Evolutionary conservation across 2,329 filamentous ascomycete genomes (phyloP), one percentile per base, ranked within the genome.

Genomic region (Aspergillus sp.): DNA sequence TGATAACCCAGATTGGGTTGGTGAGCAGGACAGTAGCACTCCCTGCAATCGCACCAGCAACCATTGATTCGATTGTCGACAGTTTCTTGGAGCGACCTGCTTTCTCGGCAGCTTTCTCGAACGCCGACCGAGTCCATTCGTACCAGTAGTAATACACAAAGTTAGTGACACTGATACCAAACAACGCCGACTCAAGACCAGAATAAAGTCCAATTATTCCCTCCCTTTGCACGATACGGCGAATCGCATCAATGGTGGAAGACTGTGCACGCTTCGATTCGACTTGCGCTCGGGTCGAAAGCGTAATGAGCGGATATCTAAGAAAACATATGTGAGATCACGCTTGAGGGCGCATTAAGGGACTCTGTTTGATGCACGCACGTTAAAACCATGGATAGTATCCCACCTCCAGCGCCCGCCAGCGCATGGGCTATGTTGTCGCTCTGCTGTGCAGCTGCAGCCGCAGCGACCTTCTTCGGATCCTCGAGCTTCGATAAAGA

Each of bases 61-160:
- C 88, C 89, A 99, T 99, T 65, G 89, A 89, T 80, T 99, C 93
- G 66, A 93, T 76, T 0, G 95, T 96, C 17, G 91, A 95, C 73
- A 99, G 88, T 74, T 92, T 93, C 77, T 86, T 89, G 61, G 84
- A 84, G 63, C 91, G 87, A 34, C 89, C 90, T 54, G 89, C 82
- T 68, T 86, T 87, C 57, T 83, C 75, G 46, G 92, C 91, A 9
- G 91, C 90, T 63, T 83, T 79, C 64, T 80, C 91, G 79, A 98
- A 97, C 73, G 89, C 89, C 51, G 89, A 83, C 58, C 93, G 88
- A 62, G 92, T 95, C 90, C 91, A 99, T 80, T 99, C 95, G 78
- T 98, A 99, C 93, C 86, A 99, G 83, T 98, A 99, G 80, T 99
- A 99, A 83, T 99, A 99, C 48, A 99, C 93, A 74, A 99, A 99